These are phyloP conservation scores for Fusarium decemcellulare DNA, from an alignment of 2,329 filamentous ascomycete genomes.

Conservation along the genomic window DNA sequence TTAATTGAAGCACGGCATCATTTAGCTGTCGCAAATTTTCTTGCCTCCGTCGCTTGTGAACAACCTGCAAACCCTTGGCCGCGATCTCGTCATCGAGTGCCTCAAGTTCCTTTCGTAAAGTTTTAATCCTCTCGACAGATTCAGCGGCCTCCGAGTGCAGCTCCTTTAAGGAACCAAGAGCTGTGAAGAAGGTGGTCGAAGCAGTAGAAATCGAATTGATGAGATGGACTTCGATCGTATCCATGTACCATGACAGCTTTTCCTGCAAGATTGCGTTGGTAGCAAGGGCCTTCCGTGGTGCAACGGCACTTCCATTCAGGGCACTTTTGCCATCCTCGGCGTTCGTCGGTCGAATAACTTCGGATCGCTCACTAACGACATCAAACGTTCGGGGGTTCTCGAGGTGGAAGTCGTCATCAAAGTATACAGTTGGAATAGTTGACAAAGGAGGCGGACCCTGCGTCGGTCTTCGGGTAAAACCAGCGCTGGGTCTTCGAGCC, in stretches of 20 bases:
- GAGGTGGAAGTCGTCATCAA: constrained; percentile 93
- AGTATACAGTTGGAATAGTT: constrained; percentile 93
- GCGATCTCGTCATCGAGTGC: constrained; percentile 91
- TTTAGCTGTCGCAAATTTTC: constrained; percentile 89
- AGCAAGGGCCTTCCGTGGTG: constrained; percentile 86
- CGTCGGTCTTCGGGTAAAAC: constrained; percentile 69
- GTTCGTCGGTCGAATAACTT: constrained; percentile 84
- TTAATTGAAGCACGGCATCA: constrained; percentile 86
- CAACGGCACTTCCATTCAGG: constrained; percentile 69
- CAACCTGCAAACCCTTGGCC: constrained; percentile 85
- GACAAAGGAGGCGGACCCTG: constrained; percentile 88
- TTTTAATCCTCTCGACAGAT: constrained; percentile 89
- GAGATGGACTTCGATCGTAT: constrained; percentile 96
- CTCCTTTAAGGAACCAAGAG: constrained; percentile 90
- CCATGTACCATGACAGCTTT: constrained; percentile 99
- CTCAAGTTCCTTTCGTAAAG: constrained; percentile 82
- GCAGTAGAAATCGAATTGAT: constrained; percentile 97
- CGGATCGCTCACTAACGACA: constrained; percentile 94
- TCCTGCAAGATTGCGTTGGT: constrained; percentile 98
- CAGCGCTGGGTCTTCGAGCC: constrained; percentile 61
- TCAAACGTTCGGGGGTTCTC: constrained; percentile 98
- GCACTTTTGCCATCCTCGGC: constrained; percentile 68
- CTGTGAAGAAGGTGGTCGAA: constrained; percentile 96
- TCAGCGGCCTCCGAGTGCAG: constrained; percentile 93
- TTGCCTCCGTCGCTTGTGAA: constrained; percentile 83